Conservation (phyloP, 768 basidiomycete genomes). For the Suillus bovinus region DNA sequence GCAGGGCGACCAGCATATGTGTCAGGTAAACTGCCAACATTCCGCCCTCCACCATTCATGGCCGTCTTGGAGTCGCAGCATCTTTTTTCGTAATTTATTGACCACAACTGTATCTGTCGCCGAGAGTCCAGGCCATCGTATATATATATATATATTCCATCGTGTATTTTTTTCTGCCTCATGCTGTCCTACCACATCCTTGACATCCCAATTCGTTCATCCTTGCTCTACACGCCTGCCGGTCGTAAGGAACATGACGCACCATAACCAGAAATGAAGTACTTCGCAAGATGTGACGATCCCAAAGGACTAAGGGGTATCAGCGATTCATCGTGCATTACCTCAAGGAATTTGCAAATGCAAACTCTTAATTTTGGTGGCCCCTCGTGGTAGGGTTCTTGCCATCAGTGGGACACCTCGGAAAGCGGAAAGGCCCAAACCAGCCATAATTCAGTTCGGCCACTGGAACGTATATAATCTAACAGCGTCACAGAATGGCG, state of each 20-base stretch:
- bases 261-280: neutral
- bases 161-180: conserved; percentile 36
- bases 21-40: conserved; percentile 45
- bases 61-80: conserved; percentile 52
- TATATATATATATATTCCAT: conserved; percentile 7
- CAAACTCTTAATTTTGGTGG: conserved; percentile 13
- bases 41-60: conserved; percentile 64
- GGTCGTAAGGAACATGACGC: conserved; percentile 27
- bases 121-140: conserved; percentile 11
- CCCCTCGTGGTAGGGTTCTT: conserved; percentile 14
- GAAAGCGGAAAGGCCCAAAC: conserved; percentile 5
- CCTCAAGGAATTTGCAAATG: conserved; percentile 23
- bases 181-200: conserved; percentile 22
- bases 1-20: conserved; percentile 64
- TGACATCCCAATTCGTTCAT: conserved; percentile 20
- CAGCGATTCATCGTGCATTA: conserved; percentile 23
- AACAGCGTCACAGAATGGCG: neutral
- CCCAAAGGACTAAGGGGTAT: conserved; percentile 13
- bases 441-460: neutral
- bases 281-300: conserved; percentile 24
- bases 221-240: conserved; percentile 18
- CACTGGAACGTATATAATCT: conserved; percentile 6
- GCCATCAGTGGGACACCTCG: conserved; percentile 12
- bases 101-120: conserved; percentile 24
- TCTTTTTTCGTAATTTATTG: conserved; percentile 30